These are phyloP conservation scores for Colletotrichum coccodes DNA, from an alignment of 2,329 filamentous ascomycete species.

Conservation along the genomic window DNA sequence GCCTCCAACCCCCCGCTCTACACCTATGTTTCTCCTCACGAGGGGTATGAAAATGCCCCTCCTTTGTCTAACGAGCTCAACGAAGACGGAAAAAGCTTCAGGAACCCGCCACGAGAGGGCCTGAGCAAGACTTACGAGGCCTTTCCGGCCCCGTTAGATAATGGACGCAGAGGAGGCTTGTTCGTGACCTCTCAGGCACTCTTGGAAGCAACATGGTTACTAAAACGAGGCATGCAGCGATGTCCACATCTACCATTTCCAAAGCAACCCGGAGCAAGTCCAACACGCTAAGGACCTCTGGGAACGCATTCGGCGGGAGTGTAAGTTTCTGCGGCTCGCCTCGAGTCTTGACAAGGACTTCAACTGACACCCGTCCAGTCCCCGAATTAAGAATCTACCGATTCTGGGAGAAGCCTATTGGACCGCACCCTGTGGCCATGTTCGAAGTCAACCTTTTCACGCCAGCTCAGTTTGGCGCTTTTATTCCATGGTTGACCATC, in stretches of 20 bases:
- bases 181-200: constrained; percentile 46
- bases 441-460: constrained; percentile 93
- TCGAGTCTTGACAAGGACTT: not conserved
- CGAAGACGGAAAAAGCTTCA: constrained; percentile 81
- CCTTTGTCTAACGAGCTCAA: constrained; percentile 67
- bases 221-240: constrained; percentile 60
- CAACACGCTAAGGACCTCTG: constrained; percentile 78
- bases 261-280: constrained; percentile 68
- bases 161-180: constrained; percentile 77
- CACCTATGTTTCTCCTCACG: constrained; percentile 65
- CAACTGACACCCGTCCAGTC: constrained; percentile 59
- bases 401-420: constrained; percentile 81
- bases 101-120: constrained; percentile 70
- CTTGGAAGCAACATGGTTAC: not conserved
- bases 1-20: constrained; percentile 49
- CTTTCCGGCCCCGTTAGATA: constrained; percentile 76
- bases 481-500: constrained; percentile 85
- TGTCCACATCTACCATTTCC: constrained; percentile 85
- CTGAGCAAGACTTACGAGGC: constrained; percentile 75
- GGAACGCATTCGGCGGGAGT: constrained; percentile 84
- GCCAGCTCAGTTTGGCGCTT: constrained; percentile 88
- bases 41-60: constrained; percentile 66
- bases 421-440: constrained; percentile 87
- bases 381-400: constrained; percentile 86
- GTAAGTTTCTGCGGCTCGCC: constrained; percentile 53